Percentiles rank a stretch among this genome's conserved stretches.
Conservation (phyloP, 495 filamentous ascomycete genomes). For the Cairneyella variabilis region DNA sequence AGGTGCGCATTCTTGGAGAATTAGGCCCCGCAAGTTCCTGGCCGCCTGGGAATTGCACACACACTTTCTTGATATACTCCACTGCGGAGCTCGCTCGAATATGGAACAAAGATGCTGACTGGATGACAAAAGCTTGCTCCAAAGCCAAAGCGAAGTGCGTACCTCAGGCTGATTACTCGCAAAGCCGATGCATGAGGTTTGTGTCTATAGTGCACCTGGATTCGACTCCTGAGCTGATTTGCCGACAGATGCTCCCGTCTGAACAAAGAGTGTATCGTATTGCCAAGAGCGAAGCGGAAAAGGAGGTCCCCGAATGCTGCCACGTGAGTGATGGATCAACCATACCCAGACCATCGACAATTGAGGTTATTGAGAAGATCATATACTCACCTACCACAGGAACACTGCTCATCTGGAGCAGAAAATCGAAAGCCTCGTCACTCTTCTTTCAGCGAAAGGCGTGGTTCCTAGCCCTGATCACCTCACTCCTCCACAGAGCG, state of each 20-base stretch:
- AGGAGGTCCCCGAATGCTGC: slow-evolving; percentile 17
- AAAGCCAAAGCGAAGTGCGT: slow-evolving; percentile 20
- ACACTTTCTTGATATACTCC: too few species aligned
- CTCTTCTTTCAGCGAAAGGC: slow-evolving; percentile 12
- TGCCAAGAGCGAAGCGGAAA: slow-evolving; percentile 6
- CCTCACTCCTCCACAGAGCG: slow-evolving; percentile 5
- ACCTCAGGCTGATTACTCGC: slow-evolving; percentile 7
- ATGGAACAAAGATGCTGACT: too few species aligned
- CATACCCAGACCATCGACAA: too few species aligned
- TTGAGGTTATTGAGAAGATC: too few species aligned
- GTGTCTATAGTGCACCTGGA: background rate
- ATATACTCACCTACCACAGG: background rate
- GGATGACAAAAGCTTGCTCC: slow-evolving; percentile 18
- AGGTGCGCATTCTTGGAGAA: too few species aligned
- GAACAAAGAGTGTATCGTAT: slow-evolving; percentile 15
- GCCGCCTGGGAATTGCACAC: too few species aligned
- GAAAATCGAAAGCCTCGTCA: slow-evolving; percentile 21
- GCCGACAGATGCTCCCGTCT: slow-evolving; percentile 19
- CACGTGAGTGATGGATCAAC: slow-evolving; percentile 16
- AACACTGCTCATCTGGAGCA: slow-evolving; percentile 20
- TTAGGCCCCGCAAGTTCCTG: too few species aligned
- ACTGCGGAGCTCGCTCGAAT: too few species aligned
- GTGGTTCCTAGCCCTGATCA: background rate
- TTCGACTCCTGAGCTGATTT: background rate
- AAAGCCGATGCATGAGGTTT: background rate